phyloP scores from a whole-genome alignment of 257 asterid species.

The Scutellaria minor region DNA sequence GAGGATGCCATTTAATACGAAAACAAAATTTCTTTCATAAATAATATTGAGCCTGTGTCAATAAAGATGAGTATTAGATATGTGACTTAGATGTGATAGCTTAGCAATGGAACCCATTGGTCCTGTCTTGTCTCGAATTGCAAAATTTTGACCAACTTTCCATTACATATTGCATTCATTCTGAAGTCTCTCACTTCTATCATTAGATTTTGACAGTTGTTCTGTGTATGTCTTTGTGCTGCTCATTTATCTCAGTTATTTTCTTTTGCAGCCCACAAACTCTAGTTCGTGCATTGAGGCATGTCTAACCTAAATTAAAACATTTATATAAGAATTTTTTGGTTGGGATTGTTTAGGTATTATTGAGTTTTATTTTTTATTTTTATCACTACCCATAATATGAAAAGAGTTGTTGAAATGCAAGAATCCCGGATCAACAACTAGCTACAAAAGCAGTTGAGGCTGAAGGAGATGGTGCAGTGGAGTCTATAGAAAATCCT shows the following conservation, averaged over 20 bases:
- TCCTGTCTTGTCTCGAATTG: background rate
- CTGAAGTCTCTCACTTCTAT: constrained; percentile 12
- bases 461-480: constrained; percentile 98
- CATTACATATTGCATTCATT: background rate
- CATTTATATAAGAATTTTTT: constrained; percentile 26
- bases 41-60: background rate
- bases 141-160: background rate
- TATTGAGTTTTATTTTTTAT: constrained; percentile 28
- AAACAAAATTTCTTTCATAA: background rate
- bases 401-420: constrained; percentile 92
- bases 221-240: constrained; percentile 25
- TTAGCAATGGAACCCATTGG: background rate
- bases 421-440: constrained; percentile 95
- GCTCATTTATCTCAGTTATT: constrained; percentile 37
- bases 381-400: constrained; percentile 23
- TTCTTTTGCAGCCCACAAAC: constrained; percentile 88
- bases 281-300: constrained; percentile 97
- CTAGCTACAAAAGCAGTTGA: constrained; percentile 98
- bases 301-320: constrained; percentile 42
- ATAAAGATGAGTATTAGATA: constrained; percentile 11
- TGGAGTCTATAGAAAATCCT: too few species aligned
- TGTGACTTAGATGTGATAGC: constrained; percentile 3
- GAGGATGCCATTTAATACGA: constrained; percentile 2
- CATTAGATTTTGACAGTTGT: constrained; percentile 10
- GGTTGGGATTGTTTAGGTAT: constrained; percentile 40